Conservation (phyloP, 2,329 filamentous ascomycete genomes). For the Clarireedia homoeocarpa region DNA sequence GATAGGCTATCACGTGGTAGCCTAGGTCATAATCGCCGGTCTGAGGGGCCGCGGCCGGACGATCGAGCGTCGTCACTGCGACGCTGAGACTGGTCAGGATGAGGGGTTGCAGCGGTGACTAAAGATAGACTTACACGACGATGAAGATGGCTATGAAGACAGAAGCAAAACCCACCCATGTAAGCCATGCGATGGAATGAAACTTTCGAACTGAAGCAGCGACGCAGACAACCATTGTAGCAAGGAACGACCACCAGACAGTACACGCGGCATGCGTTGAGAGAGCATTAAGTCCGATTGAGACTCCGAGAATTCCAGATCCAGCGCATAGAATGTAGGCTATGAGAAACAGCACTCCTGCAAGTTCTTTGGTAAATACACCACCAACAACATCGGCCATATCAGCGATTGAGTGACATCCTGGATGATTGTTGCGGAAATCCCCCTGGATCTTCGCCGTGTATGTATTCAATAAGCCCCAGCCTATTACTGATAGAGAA, state of each 20-base stretch:
- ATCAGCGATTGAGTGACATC: constrained; percentile 35
- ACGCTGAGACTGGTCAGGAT: constrained; percentile 31
- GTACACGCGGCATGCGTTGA: constrained; percentile 51
- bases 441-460: constrained; percentile 41
- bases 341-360: background rate
- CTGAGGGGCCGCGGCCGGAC: too few species aligned
- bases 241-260: constrained; percentile 47
- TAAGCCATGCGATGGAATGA: constrained; percentile 46
- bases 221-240: constrained; percentile 30
- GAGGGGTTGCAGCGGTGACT: constrained; percentile 32
- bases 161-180: constrained; percentile 41
- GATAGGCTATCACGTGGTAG: constrained; percentile 46
- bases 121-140: too few species aligned
- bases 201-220: too few species aligned
- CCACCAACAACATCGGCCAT: background rate
- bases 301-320: constrained; percentile 6
- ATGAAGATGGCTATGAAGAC: too few species aligned
- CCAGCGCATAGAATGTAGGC: background rate
- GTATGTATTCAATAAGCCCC: constrained; percentile 23
- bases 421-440: constrained; percentile 41
- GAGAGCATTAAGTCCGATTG: constrained; percentile 44
- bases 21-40: constrained; percentile 52
- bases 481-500: constrained; percentile 33
- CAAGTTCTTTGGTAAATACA: background rate
- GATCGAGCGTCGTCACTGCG: constrained; percentile 37